phyloP scores from a whole-genome alignment of 2,329 filamentous ascomycete genomes.

The Emergomyces pasteurianus region DNA sequence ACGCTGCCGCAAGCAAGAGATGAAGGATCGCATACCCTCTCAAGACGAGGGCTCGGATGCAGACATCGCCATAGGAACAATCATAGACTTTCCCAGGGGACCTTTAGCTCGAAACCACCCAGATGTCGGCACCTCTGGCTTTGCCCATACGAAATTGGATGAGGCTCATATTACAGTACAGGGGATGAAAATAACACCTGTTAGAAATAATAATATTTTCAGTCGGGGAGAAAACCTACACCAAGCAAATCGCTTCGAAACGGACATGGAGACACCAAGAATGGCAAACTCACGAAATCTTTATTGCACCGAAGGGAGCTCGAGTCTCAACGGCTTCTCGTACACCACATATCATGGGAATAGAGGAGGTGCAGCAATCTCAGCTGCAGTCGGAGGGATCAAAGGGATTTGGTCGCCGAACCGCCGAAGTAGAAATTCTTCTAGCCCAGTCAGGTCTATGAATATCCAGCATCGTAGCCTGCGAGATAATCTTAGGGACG shows the following conservation, averaged over 20 bases:
- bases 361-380: too few species aligned
- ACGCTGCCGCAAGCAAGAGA: not conserved
- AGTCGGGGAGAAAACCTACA: not conserved
- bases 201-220: not conserved
- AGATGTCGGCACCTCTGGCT: not conserved
- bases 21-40: not conserved
- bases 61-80: not conserved
- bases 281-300: not conserved
- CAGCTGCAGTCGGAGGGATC: too few species aligned
- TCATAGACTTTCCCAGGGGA: not conserved
- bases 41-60: slow-evolving; percentile 9
- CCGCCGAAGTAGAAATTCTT: not conserved
- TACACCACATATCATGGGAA: not conserved
- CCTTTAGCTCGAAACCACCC: not conserved
- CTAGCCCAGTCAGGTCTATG: not conserved
- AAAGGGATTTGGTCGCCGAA: not conserved
- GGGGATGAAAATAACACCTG: not conserved
- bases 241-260: not conserved
- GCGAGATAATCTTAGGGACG: not conserved
- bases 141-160: not conserved
- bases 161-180: not conserved
- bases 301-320: not conserved
- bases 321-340: not conserved
- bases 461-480: not conserved
- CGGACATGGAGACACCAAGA: not conserved